These are phyloP conservation scores for Tremellales sp. DNA, from an alignment of 1,284 basidiomycete genomes.

Conservation along the genomic window DNA sequence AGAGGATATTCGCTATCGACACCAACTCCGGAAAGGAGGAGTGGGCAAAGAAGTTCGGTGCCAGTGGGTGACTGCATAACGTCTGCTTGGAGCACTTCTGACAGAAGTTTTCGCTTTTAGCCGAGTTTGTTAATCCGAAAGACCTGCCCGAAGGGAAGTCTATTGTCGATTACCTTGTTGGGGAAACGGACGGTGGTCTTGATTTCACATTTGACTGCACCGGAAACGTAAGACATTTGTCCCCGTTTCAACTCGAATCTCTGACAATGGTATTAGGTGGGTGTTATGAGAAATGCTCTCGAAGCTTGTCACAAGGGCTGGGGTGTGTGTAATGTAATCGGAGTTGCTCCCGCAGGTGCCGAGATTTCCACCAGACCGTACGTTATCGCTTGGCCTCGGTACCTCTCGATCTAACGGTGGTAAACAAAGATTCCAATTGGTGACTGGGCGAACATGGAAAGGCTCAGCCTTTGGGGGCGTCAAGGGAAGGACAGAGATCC, in stretches of 20 bases:
- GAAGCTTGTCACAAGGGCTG: constrained; percentile 99
- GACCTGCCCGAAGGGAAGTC: constrained; percentile 70
- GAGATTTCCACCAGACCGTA: constrained; percentile 95
- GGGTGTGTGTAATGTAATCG: constrained; percentile 63
- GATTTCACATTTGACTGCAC: constrained; percentile 98
- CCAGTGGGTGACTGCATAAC: constrained; percentile 51
- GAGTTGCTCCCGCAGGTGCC: constrained; percentile 91
- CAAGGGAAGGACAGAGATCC: constrained; percentile 92
- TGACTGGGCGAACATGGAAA: constrained; percentile 91
- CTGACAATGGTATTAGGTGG: too few relatives aligned
- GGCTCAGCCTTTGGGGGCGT: constrained; percentile 96
- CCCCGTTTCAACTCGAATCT: background rate
- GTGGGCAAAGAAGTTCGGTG: constrained; percentile 92
- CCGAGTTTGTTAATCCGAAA: constrained; percentile 87
- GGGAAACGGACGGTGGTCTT: constrained; percentile 92
- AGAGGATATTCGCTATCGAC: constrained; percentile 89
- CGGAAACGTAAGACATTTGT: constrained; percentile 66
- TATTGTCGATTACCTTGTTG: constrained; percentile 85
- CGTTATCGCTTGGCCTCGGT: constrained; percentile 45
- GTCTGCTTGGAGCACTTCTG: background rate
- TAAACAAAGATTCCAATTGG: constrained; percentile 60
- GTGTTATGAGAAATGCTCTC: constrained; percentile 92
- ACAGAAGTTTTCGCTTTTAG: constrained; percentile 11
- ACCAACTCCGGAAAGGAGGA: constrained; percentile 78
- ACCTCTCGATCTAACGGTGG: constrained; percentile 10